phyloP scores from a whole-genome alignment of 805 yeast genomes.

The Monosporozyma siamensis region DNA sequence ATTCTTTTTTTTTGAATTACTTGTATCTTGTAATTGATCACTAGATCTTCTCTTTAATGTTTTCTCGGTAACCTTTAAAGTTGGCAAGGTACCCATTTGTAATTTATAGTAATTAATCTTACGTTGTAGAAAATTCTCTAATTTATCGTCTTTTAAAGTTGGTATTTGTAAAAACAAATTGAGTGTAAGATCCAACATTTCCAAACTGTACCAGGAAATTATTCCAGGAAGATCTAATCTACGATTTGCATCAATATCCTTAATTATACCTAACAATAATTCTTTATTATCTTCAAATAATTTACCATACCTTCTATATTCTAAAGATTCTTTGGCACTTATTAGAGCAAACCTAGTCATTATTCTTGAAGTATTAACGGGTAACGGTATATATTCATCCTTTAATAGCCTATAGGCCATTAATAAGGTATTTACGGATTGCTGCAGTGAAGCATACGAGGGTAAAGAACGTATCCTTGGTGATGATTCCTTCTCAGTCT shows the following conservation, averaged over 20 bases:
- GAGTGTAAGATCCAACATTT: constrained; percentile 48
- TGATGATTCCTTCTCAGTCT: background rate
- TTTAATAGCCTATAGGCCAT: constrained; percentile 39
- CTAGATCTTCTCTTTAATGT: background rate
- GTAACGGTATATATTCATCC: constrained; percentile 47
- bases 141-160: constrained; percentile 26
- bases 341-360: constrained; percentile 54
- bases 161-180: constrained; percentile 52
- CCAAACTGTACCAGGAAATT: constrained; percentile 47
- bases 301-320: constrained; percentile 77
- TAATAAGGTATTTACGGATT: constrained; percentile 52
- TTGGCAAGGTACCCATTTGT: constrained; percentile 18
- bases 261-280: constrained; percentile 42
- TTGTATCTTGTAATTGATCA: background rate
- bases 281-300: constrained; percentile 60
- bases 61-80: background rate
- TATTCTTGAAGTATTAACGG: constrained; percentile 53
- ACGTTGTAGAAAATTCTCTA: constrained; percentile 23
- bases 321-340: constrained; percentile 69
- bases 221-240: constrained; percentile 50
- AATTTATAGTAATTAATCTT: constrained; percentile 22
- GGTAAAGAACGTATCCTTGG: constrained; percentile 33
- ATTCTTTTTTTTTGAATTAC: background rate
- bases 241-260: constrained; percentile 44
- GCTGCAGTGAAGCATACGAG: constrained; percentile 59